Evolutionary conservation across 306 rosid genomes (phyloP).

Genomic region (Chamaecrista fasciculata): DNA sequence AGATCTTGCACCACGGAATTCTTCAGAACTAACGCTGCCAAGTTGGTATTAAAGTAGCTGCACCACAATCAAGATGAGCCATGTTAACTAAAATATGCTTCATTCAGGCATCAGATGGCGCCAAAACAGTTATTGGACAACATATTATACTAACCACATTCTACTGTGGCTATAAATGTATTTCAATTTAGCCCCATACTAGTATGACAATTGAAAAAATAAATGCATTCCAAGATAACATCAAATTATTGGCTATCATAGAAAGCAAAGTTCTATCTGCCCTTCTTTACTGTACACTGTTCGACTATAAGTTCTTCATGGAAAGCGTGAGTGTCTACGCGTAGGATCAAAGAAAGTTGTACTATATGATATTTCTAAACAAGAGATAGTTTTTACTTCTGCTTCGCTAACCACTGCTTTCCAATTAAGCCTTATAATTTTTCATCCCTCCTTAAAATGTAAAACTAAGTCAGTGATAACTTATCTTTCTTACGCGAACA

Average conservation of each 20-base stretch:
- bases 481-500: not conserved
- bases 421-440: not conserved
- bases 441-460: not conserved
- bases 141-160: not conserved
- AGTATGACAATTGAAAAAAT: not conserved
- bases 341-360: not conserved
- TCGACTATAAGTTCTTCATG: not conserved
- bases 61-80: slow-evolving; percentile 19
- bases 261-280: not conserved
- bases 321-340: not conserved
- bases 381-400: too few species aligned
- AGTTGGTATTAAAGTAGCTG: slow-evolving; percentile 21
- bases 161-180: not conserved
- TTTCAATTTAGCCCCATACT: too few species aligned
- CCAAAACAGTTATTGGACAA: slow-evolving; percentile 5
- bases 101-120: slow-evolving; percentile 11
- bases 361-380: not conserved
- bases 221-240: not conserved
- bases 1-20: slow-evolving; percentile 28
- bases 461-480: not conserved
- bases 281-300: not conserved
- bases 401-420: not conserved
- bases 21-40: slow-evolving; percentile 16
- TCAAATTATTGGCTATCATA: not conserved
- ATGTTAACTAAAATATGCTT: slow-evolving; percentile 12